phyloP scores from a whole-genome alignment of 163 green algal genomes.

The Coccomyxa subellipsoidea region DNA sequence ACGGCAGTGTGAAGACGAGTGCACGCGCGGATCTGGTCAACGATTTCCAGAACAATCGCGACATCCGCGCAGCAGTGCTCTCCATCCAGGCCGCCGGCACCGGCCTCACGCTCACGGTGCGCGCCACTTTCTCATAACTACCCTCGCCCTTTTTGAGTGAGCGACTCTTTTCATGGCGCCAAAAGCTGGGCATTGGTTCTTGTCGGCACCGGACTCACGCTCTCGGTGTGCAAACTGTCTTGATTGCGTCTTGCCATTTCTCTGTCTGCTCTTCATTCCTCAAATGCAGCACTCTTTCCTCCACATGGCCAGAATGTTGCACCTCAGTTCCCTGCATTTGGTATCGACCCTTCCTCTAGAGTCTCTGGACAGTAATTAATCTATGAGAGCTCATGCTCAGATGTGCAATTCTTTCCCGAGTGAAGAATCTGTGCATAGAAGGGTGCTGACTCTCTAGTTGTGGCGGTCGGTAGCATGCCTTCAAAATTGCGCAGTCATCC shows the following conservation, averaged over 20 bases:
- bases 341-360: too few species aligned
- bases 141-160: background rate
- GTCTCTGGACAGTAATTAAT: too few species aligned
- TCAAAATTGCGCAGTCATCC: too few species aligned
- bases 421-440: too few species aligned
- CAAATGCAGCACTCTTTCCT: background rate
- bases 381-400: too few species aligned
- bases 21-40: constrained; percentile 47
- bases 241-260: background rate
- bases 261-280: background rate
- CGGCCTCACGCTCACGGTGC: constrained; percentile 70
- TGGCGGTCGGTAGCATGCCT: too few species aligned
- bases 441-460: too few species aligned
- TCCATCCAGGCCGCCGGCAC: constrained; percentile 67
- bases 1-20: constrained; percentile 51
- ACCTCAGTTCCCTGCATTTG: too few species aligned
- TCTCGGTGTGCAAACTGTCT: background rate
- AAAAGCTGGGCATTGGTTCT: background rate
- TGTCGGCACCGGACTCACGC: background rate
- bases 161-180: background rate
- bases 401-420: too few species aligned
- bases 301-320: too few species aligned
- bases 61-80: constrained; percentile 45
- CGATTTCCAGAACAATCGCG: constrained; percentile 30
- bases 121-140: background rate